Percentiles rank a stretch among this genome's conserved stretches.
phyloP scores from a whole-genome alignment of 1,139 yeast species.

The Torulaspora pretoriensis region DNA sequence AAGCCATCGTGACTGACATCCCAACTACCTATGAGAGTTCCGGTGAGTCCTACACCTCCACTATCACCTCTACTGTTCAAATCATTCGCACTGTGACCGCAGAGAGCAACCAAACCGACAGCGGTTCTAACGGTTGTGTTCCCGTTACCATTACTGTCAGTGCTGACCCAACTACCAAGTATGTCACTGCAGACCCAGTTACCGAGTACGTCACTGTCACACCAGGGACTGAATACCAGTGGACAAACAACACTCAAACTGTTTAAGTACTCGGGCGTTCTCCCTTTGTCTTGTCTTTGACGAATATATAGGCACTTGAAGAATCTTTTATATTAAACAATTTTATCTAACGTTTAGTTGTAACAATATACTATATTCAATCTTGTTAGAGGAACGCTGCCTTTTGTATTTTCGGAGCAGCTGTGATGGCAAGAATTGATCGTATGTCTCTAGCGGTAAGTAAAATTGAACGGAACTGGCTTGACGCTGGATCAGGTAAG shows the following conservation, averaged over 20 bases:
- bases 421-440: slow-evolving; percentile 33
- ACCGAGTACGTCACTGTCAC: not conserved
- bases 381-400: not conserved
- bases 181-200: slow-evolving; percentile 25
- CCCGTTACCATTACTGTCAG: slow-evolving; percentile 31
- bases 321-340: not conserved
- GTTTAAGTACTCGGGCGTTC: not conserved
- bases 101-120: slow-evolving; percentile 2
- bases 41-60: slow-evolving; percentile 18
- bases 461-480: slow-evolving; percentile 47
- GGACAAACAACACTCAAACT: slow-evolving; percentile 8
- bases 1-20: slow-evolving; percentile 12
- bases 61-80: slow-evolving; percentile 21
- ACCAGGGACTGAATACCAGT: slow-evolving; percentile 1
- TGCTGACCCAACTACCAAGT: slow-evolving; percentile 21
- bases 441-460: slow-evolving; percentile 37
- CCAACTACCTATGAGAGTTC: slow-evolving; percentile 14
- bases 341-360: not conserved
- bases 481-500: slow-evolving; percentile 51
- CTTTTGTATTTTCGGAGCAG: not conserved
- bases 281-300: not conserved
- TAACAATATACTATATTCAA: slow-evolving; percentile 1
- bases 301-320: not conserved
- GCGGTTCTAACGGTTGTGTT: slow-evolving; percentile 13
- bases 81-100: slow-evolving; percentile 15